Base-by-base conservation (phyloP, 331 rosid species). In the Quercus lobata region DNA sequence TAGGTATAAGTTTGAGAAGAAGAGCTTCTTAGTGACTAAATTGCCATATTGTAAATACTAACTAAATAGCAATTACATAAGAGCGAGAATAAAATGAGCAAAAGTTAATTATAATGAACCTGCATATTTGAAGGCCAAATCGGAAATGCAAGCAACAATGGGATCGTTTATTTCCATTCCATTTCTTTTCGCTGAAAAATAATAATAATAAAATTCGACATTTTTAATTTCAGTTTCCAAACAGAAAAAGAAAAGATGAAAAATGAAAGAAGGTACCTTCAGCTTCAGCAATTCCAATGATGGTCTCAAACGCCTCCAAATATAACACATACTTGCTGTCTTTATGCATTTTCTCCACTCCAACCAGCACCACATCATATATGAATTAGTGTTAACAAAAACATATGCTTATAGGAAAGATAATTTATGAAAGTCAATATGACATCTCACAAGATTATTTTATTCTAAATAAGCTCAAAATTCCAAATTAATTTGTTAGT, bases 301-400 rank as follows among this genome's bases (percentile, higher is more conserved):
- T 7, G 3, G 46, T 37, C 46, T 37, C 46, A 37, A 37, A 37
- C 46, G 11, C 99, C 85, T 96, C 98, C 88, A 96, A 82, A 88
- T 93, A 93, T 57, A 96, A 78, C 44, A 96, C 92, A 84, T 90
- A 96, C 74, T 92, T 96, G 86, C 82, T 88, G 73, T 86, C 93
- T 80, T 90, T 90, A 68, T 92, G 93, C 97, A 96, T 96, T 78
- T 79, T 76, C 82, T 93, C 94, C 79, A 96, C 97, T 77, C 99
- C 98, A 83, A 93, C 87, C 99, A 34, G 79, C 69, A 81, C 77
- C 37, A 82, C 72, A 57, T 37, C 76, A 65, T 73, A 7, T 37
- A 55, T 78, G 76, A 73, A 58, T 75, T 63, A 72, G 54, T 41
- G 58, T 19, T 27, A 69, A 27, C 74, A 34, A 66, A 44, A 77